A percentile compares a stretch with the other conserved stretches of the same genome.
Conservation (phyloP, 1,139 yeast genomes). For the Blastobotrys malaysiensis region DNA sequence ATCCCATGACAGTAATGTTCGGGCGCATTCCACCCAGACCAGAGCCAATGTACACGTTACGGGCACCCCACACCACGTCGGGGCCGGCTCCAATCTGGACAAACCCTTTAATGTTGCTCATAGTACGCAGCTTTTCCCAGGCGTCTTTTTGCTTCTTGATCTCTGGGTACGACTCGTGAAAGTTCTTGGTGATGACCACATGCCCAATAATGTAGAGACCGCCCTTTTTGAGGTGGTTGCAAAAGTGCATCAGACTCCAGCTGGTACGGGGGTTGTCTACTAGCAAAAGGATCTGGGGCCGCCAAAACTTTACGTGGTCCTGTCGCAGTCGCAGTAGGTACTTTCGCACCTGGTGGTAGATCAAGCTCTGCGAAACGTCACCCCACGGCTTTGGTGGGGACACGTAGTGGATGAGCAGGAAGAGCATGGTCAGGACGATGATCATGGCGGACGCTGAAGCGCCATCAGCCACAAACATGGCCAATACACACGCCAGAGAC, state of each 20-base stretch:
- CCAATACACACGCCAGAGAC: constrained; percentile 58
- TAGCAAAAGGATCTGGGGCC: constrained; percentile 83
- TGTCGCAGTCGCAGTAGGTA: constrained; percentile 74
- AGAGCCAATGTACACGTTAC: constrained; percentile 85
- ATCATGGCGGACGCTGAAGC: constrained; percentile 75
- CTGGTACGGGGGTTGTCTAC: constrained; percentile 89
- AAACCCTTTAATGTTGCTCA: constrained; percentile 79
- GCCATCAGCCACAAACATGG: constrained; percentile 95
- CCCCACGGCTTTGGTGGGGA: constrained; percentile 98
- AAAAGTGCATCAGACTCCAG: constrained; percentile 89
- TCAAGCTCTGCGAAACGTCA: constrained; percentile 88
- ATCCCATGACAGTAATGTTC: constrained; percentile 85
- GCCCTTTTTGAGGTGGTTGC: constrained; percentile 91
- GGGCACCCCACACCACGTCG: constrained; percentile 88
- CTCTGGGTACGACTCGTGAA: constrained; percentile 59
- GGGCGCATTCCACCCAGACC: constrained; percentile 98
- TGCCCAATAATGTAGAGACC: constrained; percentile 91
- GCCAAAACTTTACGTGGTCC: constrained; percentile 95
- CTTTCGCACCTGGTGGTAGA: constrained; percentile 93
- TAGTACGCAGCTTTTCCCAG: constrained; percentile 77
- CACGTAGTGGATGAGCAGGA: constrained; percentile 74
- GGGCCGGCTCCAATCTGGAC: constrained; percentile 90
- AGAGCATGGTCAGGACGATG: constrained; percentile 56
- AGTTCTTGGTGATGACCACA: constrained; percentile 57
- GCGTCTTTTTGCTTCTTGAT: constrained; percentile 68